These are phyloP conservation scores for Boletellus dicymbophilus DNA, from an alignment of 1,284 basidiomycete genomes.

Conservation along the genomic window DNA sequence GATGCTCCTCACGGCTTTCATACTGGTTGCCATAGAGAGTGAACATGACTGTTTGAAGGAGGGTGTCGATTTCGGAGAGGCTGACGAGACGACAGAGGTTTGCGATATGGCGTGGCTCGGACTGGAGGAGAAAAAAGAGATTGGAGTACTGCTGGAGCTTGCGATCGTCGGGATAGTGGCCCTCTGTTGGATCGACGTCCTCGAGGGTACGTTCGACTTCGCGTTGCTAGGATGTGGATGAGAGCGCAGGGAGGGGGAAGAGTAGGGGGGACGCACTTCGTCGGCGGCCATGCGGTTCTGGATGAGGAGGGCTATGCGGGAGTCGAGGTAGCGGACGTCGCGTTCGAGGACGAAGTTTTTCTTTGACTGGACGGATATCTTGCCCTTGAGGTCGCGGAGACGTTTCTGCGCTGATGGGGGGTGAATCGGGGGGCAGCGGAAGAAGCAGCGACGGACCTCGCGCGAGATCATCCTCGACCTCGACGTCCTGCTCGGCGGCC, in stretches of 20 bases:
- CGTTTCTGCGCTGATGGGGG: constrained; percentile 83
- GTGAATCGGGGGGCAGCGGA: not conserved
- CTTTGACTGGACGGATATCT: constrained; percentile 98
- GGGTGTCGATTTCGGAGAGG: constrained; percentile 95
- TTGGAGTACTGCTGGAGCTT: constrained; percentile 96
- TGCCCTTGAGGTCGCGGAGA: constrained; percentile 92
- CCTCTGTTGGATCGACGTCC: constrained; percentile 89
- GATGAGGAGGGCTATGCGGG: constrained; percentile 95
- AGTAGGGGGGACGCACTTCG: constrained; percentile 60
- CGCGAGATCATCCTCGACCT: constrained; percentile 97
- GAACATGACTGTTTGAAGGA: constrained; percentile 99
- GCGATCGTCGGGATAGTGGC: constrained; percentile 91
- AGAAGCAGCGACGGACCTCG: constrained; percentile 62
- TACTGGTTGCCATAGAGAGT: constrained; percentile 99
- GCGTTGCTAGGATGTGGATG: constrained; percentile 62
- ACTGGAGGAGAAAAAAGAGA: constrained; percentile 97
- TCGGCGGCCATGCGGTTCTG: constrained; percentile 98
- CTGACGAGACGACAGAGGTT: constrained; percentile 97
- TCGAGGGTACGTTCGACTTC: constrained; percentile 95
- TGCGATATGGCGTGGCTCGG: constrained; percentile 96
- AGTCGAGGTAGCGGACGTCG: constrained; percentile 98
- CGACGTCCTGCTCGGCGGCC: constrained; percentile 98
- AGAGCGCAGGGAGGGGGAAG: constrained; percentile 8
- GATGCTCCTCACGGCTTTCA: constrained; percentile 97
- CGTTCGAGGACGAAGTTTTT: constrained; percentile 99